These are phyloP conservation scores for Globisporangium mamillatum DNA, from an alignment of 352 stramenopile genomes.

Conservation along the genomic window DNA sequence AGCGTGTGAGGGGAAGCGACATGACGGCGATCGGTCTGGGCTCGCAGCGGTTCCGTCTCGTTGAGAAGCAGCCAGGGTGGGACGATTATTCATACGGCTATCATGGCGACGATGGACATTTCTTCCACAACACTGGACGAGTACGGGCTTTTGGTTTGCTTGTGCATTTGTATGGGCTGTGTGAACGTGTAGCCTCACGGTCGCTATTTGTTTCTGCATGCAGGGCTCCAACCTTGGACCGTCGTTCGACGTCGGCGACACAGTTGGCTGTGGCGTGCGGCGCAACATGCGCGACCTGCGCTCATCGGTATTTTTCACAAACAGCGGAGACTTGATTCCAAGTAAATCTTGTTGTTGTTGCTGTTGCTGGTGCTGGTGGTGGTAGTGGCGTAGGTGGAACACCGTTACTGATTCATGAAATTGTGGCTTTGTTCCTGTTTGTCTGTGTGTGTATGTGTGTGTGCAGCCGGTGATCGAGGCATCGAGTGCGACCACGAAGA, in stretches of 20 bases:
- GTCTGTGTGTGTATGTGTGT: not conserved
- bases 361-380: not conserved
- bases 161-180: constrained; percentile 25
- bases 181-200: constrained; percentile 16
- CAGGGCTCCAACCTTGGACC: constrained; percentile 58
- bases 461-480: constrained; percentile 25
- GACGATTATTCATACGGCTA: constrained; percentile 63
- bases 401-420: not conserved
- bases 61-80: constrained; percentile 74
- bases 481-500: constrained; percentile 41
- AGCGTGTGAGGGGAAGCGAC: constrained; percentile 19
- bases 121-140: constrained; percentile 50
- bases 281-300: constrained; percentile 32
- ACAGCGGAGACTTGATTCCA: constrained; percentile 57
- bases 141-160: constrained; percentile 31
- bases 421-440: not conserved
- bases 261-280: constrained; percentile 66
- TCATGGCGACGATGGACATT: constrained; percentile 73
- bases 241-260: constrained; percentile 63
- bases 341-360: constrained; percentile 18
- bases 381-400: not conserved
- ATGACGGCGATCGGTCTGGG: constrained; percentile 73
- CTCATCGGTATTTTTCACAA: constrained; percentile 71
- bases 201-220: constrained; percentile 19
- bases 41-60: constrained; percentile 44